Conservation (phyloP, 331 rosid genomes). For the Pyracantha coccinea region DNA sequence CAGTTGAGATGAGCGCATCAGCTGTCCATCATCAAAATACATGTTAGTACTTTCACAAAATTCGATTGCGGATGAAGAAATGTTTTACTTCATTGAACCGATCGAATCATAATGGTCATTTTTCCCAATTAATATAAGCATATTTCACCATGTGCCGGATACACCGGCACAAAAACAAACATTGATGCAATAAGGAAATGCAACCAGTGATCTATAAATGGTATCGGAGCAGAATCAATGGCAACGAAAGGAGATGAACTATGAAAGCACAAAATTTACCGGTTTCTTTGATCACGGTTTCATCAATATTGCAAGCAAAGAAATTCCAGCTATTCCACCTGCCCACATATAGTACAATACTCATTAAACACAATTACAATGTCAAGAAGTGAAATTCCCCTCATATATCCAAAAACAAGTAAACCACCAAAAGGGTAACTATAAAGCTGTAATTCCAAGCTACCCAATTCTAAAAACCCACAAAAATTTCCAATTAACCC, state of each 20-base stretch:
- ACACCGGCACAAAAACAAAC: constrained; percentile 1
- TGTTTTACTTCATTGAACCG: background rate
- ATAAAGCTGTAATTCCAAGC: background rate
- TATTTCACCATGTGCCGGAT: background rate
- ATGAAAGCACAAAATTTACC: constrained; percentile 37
- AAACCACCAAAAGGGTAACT: background rate
- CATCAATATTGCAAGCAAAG: constrained; percentile 89
- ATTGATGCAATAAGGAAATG: constrained; percentile 8
- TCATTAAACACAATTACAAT: background rate
- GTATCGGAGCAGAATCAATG: background rate
- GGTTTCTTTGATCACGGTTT: constrained; percentile 75
- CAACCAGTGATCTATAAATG: background rate
- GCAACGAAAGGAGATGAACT: background rate
- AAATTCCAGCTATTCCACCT: constrained; percentile 99
- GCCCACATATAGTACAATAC: background rate
- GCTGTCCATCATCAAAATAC: constrained; percentile 46
- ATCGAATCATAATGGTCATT: background rate
- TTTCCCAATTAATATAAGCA: background rate
- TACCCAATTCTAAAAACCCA: background rate
- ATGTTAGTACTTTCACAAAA: constrained; percentile 11
- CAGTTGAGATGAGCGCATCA: constrained; percentile 82
- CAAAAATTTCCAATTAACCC: background rate
- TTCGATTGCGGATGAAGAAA: background rate
- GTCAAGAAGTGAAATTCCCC: background rate
- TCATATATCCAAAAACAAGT: background rate